Evolutionary conservation across 257 asterid species (phyloP), one percentile per base, ranked within the genome.

Genomic region (Plantago elongata): DNA sequence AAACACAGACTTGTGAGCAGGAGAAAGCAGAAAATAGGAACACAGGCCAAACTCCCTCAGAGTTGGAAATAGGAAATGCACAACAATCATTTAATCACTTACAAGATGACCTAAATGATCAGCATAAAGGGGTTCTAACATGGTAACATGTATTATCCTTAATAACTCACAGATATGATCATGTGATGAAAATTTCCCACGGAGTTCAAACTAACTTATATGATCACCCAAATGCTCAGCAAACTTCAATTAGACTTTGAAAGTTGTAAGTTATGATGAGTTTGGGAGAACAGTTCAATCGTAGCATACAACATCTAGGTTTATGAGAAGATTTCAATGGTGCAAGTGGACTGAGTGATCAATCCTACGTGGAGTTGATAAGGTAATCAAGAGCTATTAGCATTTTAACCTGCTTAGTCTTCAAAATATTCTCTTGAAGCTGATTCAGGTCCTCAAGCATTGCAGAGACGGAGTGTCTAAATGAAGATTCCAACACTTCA

Each of bases 401-500:
- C 18, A 29, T 60, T 64, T 70, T 74, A 45, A 93, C 99, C 96
- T 93, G 99, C 75, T 87, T 89, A 65, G 94, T 80, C 89, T 77
- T 93, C 70, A 85, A 58, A 68, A 85, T 75, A 67, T 76, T 79
- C 74, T 93, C 99, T 72, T 81, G 99, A 64, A 93, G 94, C 71
- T 76, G 77, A 58, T 82, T 74, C 61, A 92, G 81, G 74, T 89
- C 96, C 70, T 80, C 78, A 64, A 83, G 78, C 74, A 79, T 79
- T 66, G 89, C 88, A 17, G 96, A 81, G 51, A 75, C 67, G 65
- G 97, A 77, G 69, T 83, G 88, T 83, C 78, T 81, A 69, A 92
- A 84, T 44, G 97, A 89, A 63, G 92, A 89, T 74, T 87, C 96
- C 76, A 93, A 64, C 71, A 84, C 96, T 64, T 93, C 99, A 60